Evolutionary conservation across 192 early-diverging fungal genomes (phyloP).

Genomic region (Entomortierella lignicola): DNA sequence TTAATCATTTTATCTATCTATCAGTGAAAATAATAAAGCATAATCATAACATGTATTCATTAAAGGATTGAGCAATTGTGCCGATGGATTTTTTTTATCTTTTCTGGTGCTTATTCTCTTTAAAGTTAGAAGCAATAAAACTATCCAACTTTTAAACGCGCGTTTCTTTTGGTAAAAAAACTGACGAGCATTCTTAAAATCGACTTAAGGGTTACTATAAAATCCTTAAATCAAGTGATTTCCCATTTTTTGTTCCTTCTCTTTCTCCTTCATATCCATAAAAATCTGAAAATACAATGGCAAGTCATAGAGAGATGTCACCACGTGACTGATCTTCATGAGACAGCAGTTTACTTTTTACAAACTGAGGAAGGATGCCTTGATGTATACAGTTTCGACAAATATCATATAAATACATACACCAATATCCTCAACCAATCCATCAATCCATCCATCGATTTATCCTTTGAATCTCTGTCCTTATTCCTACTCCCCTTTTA

Average conservation of each 20-base stretch:
- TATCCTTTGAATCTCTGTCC: neutral
- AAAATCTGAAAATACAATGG: constrained; percentile 30
- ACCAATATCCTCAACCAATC: neutral
- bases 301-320: constrained; percentile 28
- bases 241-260: neutral
- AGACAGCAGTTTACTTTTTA: constrained; percentile 41
- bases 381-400: neutral
- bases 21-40: too few relatives aligned
- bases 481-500: neutral
- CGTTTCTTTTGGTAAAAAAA: too few relatives aligned
- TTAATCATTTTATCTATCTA: too few relatives aligned
- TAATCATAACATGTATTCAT: too few relatives aligned
- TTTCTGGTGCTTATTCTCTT: too few relatives aligned
- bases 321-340: constrained; percentile 23
- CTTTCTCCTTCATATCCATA: constrained; percentile 4
- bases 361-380: constrained; percentile 52
- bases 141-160: too few relatives aligned
- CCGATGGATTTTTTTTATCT: too few relatives aligned
- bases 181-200: too few relatives aligned
- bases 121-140: too few relatives aligned
- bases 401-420: neutral
- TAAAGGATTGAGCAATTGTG: too few relatives aligned
- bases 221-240: neutral
- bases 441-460: constrained; percentile 22
- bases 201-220: too few relatives aligned